phyloP scores from a whole-genome alignment of 228 moss, liverwort and hornwort species.

The Sphagnum magellanicum region DNA sequence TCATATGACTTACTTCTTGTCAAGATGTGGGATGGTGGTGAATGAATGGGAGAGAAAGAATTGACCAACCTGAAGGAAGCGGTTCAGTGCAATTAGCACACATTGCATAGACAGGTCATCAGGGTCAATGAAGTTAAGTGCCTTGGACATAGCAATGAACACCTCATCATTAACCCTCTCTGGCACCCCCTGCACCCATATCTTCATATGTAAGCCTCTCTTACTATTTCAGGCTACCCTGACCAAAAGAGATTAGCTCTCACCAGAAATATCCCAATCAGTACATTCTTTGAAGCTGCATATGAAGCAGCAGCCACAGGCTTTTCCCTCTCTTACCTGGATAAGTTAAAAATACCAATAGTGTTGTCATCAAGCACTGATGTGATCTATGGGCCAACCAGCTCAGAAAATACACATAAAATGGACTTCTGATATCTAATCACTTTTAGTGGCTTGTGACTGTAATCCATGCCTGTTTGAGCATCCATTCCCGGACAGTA shows the following conservation, averaged over 20 bases:
- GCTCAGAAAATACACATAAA: no score
- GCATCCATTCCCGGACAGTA: conserved; percentile 98
- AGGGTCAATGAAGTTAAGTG: conserved; percentile 94
- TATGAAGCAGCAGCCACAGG: no score
- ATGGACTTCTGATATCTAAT: no score
- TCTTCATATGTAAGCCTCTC: not conserved
- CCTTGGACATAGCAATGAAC: conserved; percentile 99
- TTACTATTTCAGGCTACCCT: not conserved
- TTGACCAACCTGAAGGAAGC: conserved; percentile 60
- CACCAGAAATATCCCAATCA: not conserved
- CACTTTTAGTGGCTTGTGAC: no score
- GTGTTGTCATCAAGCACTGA: no score
- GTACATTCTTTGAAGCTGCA: no score
- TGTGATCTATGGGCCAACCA: no score
- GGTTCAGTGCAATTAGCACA: conserved; percentile 91
- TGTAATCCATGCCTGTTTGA: conserved; percentile 49
- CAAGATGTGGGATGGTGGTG: no score
- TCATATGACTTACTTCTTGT: not conserved
- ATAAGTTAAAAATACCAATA: no score
- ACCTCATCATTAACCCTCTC: conserved; percentile 94
- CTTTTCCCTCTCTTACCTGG: no score
- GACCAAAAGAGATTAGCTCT: not conserved
- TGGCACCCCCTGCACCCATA: conserved; percentile 73
- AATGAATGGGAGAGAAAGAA: no score
- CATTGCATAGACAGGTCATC: conserved; percentile 99